phyloP scores from a whole-genome alignment of 805 yeast species.

The Cyberlindnera americana region DNA sequence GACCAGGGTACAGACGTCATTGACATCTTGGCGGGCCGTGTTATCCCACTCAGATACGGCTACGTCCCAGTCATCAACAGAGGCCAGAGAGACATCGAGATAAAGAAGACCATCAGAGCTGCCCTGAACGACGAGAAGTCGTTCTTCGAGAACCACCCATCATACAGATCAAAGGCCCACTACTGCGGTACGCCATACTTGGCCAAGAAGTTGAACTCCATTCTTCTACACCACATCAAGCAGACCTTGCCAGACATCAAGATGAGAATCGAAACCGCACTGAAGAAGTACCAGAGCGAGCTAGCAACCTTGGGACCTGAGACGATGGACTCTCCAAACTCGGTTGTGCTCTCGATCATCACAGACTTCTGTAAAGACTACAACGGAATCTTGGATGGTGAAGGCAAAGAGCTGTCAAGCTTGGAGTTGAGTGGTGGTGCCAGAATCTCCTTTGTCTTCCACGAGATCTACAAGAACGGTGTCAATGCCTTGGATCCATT shows the following conservation, averaged over 20 bases:
- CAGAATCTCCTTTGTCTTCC: slow-evolving; percentile 93
- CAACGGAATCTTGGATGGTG: slow-evolving; percentile 87
- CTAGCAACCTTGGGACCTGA: slow-evolving; percentile 80
- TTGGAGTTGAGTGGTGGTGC: slow-evolving; percentile 97
- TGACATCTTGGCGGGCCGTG: slow-evolving; percentile 92
- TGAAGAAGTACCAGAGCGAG: slow-evolving; percentile 82
- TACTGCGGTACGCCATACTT: slow-evolving; percentile 98
- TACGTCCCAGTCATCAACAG: slow-evolving; percentile 96
- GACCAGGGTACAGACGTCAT: slow-evolving; percentile 97
- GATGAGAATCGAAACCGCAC: slow-evolving; percentile 78
- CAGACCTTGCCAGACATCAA: slow-evolving; percentile 90
- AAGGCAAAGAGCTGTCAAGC: slow-evolving; percentile 81
- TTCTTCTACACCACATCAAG: slow-evolving; percentile 85
- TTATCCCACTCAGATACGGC: slow-evolving; percentile 91
- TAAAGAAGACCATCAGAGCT: slow-evolving; percentile 78
- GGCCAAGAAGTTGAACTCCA: slow-evolving; percentile 86
- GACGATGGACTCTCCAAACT: slow-evolving; percentile 82
- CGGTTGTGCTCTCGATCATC: slow-evolving; percentile 84
- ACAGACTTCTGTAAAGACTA: slow-evolving; percentile 92
- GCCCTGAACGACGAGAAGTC: slow-evolving; percentile 79
- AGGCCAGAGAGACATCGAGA: slow-evolving; percentile 95
- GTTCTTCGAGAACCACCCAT: slow-evolving; percentile 85
- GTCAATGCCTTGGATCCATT: slow-evolving; percentile 90
- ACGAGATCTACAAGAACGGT: slow-evolving; percentile 93
- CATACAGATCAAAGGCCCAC: slow-evolving; percentile 89